Percentiles rank a stretch among this genome's conserved stretches.
phyloP scores from a whole-genome alignment of 2,329 filamentous ascomycete genomes.

The Aureobasidium subglaciale region DNA sequence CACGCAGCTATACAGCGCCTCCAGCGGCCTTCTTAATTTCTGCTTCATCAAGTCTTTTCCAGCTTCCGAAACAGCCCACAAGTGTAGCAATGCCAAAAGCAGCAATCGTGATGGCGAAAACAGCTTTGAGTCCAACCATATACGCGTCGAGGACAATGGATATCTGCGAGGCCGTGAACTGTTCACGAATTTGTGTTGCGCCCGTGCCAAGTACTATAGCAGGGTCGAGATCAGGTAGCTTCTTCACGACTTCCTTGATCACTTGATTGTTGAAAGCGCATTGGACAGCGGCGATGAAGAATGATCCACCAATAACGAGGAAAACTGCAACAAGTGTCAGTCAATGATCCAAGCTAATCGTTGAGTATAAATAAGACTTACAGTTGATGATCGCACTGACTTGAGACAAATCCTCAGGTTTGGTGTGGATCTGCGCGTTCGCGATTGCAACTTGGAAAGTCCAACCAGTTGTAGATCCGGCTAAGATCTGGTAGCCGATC shows the following conservation, averaged over 20 bases:
- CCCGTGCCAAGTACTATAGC: constrained; percentile 34
- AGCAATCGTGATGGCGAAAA: constrained; percentile 17
- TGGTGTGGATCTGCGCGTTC: constrained; percentile 32
- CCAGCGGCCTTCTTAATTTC: constrained; percentile 1
- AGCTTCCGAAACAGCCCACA: constrained; percentile 8
- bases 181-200: constrained; percentile 35
- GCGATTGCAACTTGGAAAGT: constrained; percentile 37
- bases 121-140: constrained; percentile 25
- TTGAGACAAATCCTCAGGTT: constrained; percentile 32
- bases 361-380: neutral
- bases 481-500: constrained; percentile 44
- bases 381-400: constrained; percentile 25
- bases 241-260: constrained; percentile 26
- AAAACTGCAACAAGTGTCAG: constrained; percentile 22
- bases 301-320: constrained; percentile 37
- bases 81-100: constrained; percentile 19
- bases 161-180: constrained; percentile 27
- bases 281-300: constrained; percentile 38
- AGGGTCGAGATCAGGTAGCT: constrained; percentile 31
- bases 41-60: constrained; percentile 10
- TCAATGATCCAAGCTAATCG: neutral
- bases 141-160: constrained; percentile 30
- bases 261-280: constrained; percentile 37
- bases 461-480: constrained; percentile 38
- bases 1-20: neutral